Conservation (phyloP, 2,329 filamentous ascomycete species). For the Graphilbum sp. region DNA sequence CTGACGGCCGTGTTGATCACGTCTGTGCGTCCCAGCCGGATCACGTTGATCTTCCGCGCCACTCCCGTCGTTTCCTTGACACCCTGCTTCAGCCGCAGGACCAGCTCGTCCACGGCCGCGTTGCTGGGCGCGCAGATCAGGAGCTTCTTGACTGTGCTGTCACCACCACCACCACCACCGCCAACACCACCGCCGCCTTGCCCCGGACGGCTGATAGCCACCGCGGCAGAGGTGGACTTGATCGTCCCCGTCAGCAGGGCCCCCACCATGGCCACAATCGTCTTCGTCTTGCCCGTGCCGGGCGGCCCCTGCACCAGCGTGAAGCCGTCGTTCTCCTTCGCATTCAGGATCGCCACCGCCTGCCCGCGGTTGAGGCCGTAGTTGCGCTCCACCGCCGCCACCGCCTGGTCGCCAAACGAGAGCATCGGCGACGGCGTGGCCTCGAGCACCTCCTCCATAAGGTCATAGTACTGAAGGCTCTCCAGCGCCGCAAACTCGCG, state of each 20-base stretch:
- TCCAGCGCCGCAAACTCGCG: constrained; percentile 86
- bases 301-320: constrained; percentile 92
- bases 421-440: constrained; percentile 83
- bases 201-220: constrained; percentile 26
- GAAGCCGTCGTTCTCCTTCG: constrained; percentile 90
- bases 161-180: constrained; percentile 14
- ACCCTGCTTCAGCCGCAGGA: constrained; percentile 78
- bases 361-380: constrained; percentile 82
- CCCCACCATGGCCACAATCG: constrained; percentile 90
- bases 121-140: constrained; percentile 97
- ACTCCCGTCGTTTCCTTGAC: constrained; percentile 63
- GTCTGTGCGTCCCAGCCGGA: constrained; percentile 80
- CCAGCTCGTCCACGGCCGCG: constrained; percentile 89
- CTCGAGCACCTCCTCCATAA: constrained; percentile 74
- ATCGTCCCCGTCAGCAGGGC: constrained; percentile 52
- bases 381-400: constrained; percentile 52
- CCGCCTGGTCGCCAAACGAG: constrained; percentile 57
- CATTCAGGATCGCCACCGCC: constrained; percentile 79
- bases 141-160: constrained; percentile 54
- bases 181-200: too few relatives aligned
- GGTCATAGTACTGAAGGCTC: constrained; percentile 85
- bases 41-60: constrained; percentile 62
- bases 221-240: constrained; percentile 24
- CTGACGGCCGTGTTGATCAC: constrained; percentile 79
- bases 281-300: constrained; percentile 96